phyloP scores from a whole-genome alignment of 495 filamentous ascomycete genomes.

The Aspergillus asperescens region DNA sequence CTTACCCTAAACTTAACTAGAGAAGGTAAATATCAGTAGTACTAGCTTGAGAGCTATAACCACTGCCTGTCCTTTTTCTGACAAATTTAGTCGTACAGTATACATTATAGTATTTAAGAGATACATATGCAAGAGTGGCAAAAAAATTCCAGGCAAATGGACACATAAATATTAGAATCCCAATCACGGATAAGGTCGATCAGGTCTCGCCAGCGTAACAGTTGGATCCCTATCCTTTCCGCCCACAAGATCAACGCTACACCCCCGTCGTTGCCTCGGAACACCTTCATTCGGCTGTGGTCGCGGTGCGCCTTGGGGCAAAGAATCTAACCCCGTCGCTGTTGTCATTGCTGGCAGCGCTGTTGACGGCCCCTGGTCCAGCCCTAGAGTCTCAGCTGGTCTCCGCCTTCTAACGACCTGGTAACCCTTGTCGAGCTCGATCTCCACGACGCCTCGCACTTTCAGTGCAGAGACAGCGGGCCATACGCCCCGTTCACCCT shows the following conservation, averaged over 20 bases:
- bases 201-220: constrained; percentile 2
- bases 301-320: neutral
- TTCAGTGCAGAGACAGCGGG: constrained; percentile 80
- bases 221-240: constrained; percentile 1
- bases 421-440: constrained; percentile 78
- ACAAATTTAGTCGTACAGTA: too few species aligned
- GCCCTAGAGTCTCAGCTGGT: constrained; percentile 29
- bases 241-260: constrained; percentile 13
- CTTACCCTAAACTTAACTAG: too few species aligned
- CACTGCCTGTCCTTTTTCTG: too few species aligned
- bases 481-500: constrained; percentile 87
- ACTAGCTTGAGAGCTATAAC: too few species aligned
- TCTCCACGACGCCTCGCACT: constrained; percentile 80
- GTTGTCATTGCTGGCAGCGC: neutral
- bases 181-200: constrained; percentile 4
- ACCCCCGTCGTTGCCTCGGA: constrained; percentile 24
- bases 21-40: too few species aligned
- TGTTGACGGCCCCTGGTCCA: neutral
- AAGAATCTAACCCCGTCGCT: neutral
- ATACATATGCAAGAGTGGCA: too few species aligned
- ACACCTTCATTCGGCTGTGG: constrained; percentile 29
- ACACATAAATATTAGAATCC: too few species aligned
- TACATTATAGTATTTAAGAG: too few species aligned
- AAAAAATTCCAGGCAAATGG: too few species aligned
- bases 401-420: constrained; percentile 64